These are phyloP conservation scores for Rhododendron ovatum DNA, from an alignment of 148 eudicot genomes.

Conservation along the genomic window DNA sequence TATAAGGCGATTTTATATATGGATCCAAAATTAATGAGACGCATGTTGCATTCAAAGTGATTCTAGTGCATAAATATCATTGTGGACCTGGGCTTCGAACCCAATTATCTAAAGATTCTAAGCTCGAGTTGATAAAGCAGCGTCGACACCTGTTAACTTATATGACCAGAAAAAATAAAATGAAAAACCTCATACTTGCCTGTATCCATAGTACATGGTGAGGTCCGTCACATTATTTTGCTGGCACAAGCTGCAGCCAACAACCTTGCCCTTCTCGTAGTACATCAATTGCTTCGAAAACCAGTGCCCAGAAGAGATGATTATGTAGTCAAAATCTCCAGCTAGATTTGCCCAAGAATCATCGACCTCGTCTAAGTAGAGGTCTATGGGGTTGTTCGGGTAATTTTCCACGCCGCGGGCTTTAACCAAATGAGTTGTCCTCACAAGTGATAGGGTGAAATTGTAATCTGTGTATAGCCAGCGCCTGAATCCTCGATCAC, in stretches of 20 bases:
- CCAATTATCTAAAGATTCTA: no score
- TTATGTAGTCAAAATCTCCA: conserved; percentile 33
- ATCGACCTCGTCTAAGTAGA: conserved; percentile 44
- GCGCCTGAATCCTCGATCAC: conserved; percentile 16
- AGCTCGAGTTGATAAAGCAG: no score
- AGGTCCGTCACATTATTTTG: conserved; percentile 24
- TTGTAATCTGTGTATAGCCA: conserved; percentile 25
- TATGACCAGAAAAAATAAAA: no score
- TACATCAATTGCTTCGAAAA: conserved; percentile 31
- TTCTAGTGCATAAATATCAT: no score
- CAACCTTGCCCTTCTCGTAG: conserved; percentile 25
- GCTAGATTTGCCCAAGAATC: conserved; percentile 39
- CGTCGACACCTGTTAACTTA: no score
- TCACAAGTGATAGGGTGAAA: conserved; percentile 19
- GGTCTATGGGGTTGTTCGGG: conserved; percentile 33
- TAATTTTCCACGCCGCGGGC: not conserved
- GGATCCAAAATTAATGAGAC: no score
- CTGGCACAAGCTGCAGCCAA: conserved; percentile 47
- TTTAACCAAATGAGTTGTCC: conserved; percentile 19
- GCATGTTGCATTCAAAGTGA: no score
- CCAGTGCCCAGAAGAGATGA: conserved; percentile 51
- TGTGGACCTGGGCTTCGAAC: no score
- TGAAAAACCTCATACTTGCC: not conserved
- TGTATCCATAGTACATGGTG: conserved; percentile 32
- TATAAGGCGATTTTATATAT: no score